Evolutionary conservation across 805 yeast species (phyloP), one percentile per base, ranked within the genome.

Genomic region (Babjeviella inositovora): DNA sequence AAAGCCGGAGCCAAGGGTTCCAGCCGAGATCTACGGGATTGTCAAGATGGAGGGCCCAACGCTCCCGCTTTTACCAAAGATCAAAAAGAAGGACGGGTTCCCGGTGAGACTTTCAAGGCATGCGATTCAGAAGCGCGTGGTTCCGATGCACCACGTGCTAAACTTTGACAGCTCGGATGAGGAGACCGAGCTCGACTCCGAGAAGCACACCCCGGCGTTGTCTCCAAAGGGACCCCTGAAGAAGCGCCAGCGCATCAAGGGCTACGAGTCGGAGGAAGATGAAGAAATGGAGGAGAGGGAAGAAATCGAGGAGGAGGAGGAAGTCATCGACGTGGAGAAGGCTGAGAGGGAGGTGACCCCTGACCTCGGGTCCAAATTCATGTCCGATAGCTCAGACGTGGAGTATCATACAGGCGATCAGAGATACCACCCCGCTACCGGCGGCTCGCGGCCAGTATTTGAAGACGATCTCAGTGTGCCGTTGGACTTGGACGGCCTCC

Each of bases 101-200:
- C n/a, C n/a, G n/a, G 39, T 10, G 40, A 36, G 9, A 26, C 33
- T 9, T n/a, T 20, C 26, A 8, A 26, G 23, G 23, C 20, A 21
- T 12, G 19, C 8, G 11, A 15, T 3, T 10, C 16, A 11, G 14
- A 24, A 11, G 18, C 25, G n/a, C 22, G 36, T 57, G 22, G 46
- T 62, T 23, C 71, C 72, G 1, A 55, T 64, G 62, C 61, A 62
- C 26, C 69, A 64, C 44, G 67, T 70, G 2, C 50, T 63, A 29
- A 64, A 62, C 29, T 60, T 48, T 13, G 57, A 51, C 8, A 45
- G 45, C 14, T 55, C 52, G 5, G 57, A 45, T 7, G 48, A 47
- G 2, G 55, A 44, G 7, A 53, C 47, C n/a, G 47, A 27, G 14
- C 15, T 25, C 4, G 20, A 14, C 7, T 20, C 25, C 6, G 25